Conservation (phyloP, 2,329 filamentous ascomycete species). For the Elsinoe necatrix region DNA sequence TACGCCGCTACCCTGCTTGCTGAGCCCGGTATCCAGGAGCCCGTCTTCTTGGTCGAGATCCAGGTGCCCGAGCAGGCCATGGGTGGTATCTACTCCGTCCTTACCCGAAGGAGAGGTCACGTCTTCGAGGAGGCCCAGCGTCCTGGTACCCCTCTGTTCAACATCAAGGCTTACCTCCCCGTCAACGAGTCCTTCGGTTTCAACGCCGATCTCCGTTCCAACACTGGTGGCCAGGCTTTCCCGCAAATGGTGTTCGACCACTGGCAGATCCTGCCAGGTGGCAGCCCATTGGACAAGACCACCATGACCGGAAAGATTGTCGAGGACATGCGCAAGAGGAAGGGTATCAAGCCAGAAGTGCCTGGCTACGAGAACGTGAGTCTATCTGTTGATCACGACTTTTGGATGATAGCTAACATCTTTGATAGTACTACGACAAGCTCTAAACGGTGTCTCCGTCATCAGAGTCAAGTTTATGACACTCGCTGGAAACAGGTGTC, state of each 20-base stretch:
- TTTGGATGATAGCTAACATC: slow-evolving; percentile 29
- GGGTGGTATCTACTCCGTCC: slow-evolving; percentile 99
- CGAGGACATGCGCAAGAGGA: slow-evolving; percentile 89
- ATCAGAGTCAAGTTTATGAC: slow-evolving; percentile 12
- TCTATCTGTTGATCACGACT: slow-evolving; percentile 27
- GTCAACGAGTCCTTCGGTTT: slow-evolving; percentile 99
- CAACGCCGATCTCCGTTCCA: slow-evolving; percentile 90
- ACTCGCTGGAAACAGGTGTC: slow-evolving; percentile 4
- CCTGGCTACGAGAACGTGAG: slow-evolving; percentile 93
- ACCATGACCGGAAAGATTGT: slow-evolving; percentile 79
- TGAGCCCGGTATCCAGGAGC: slow-evolving; percentile 85
- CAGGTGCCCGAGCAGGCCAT: slow-evolving; percentile 97
- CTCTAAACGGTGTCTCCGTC: slow-evolving; percentile 53
- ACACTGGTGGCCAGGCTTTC: slow-evolving; percentile 96
- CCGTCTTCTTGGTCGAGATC: slow-evolving; percentile 98
- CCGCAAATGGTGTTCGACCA: slow-evolving; percentile 98
- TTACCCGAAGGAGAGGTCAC: slow-evolving; percentile 96
- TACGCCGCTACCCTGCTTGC: slow-evolving; percentile 89
- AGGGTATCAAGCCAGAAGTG: slow-evolving; percentile 96
- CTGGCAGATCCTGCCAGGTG: slow-evolving; percentile 94
- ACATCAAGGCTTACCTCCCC: slow-evolving; percentile 94
- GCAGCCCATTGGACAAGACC: slow-evolving; percentile 75
- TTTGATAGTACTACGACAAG: slow-evolving; percentile 90
- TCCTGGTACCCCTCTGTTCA: slow-evolving; percentile 97
- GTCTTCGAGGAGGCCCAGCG: slow-evolving; percentile 98